Percentiles rank a stretch among this genome's conserved stretches.
phyloP scores from a whole-genome alignment of 768 basidiomycete genomes.

The Mycena venus region DNA sequence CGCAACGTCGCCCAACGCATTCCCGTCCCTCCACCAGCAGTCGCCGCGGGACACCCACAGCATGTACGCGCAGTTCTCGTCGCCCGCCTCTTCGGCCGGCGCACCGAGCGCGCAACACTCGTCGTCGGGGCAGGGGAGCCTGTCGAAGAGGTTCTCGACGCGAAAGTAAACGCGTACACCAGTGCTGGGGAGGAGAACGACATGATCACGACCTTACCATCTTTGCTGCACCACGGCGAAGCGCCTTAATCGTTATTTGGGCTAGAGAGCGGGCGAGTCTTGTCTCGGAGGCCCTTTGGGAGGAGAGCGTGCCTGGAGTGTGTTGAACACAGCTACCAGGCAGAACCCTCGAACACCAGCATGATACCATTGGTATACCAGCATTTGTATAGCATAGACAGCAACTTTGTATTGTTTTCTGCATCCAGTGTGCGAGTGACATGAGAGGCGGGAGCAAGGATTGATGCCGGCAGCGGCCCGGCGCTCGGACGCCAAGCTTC shows the following conservation, averaged over 20 bases:
- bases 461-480: too few relatives aligned
- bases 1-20: conserved; percentile 69
- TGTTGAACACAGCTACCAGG: conserved; percentile 22
- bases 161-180: conserved; percentile 33
- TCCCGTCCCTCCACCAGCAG: conserved; percentile 68
- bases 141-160: conserved; percentile 49
- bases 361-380: conserved; percentile 20
- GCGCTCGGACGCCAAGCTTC: too few relatives aligned
- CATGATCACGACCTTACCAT: conserved; percentile 17
- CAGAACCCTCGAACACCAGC: not conserved
- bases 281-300: conserved; percentile 6
- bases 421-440: conserved; percentile 22
- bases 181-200: not conserved
- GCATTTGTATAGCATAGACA: conserved; percentile 25
- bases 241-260: conserved; percentile 11
- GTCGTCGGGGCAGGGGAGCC: not conserved
- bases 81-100: conserved; percentile 37
- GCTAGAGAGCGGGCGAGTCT: conserved; percentile 9
- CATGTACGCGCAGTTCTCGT: conserved; percentile 68
- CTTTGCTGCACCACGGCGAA: not conserved
- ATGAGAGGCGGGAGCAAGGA: not conserved
- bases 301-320: conserved; percentile 11
- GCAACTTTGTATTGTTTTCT: conserved; percentile 25
- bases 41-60: conserved; percentile 71
- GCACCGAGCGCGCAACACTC: conserved; percentile 32